Evolutionary conservation across 305 asterid genomes (phyloP), one percentile per base, ranked within the genome.

Genomic region (Solanum hybrid): DNA sequence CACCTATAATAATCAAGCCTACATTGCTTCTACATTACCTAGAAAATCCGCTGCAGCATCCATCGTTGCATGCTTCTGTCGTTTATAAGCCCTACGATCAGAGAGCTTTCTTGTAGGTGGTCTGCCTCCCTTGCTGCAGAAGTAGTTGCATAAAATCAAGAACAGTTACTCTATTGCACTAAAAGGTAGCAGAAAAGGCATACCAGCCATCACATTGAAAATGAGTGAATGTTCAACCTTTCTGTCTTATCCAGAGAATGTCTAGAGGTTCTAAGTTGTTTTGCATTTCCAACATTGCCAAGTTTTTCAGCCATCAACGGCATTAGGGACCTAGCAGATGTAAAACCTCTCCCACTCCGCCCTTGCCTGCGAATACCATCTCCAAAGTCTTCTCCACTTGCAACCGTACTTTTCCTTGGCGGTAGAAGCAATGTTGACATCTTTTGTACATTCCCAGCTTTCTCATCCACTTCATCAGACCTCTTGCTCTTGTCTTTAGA

Each of bases 311-410:
- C 95, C 68, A 95, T 88, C 90, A 93, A 90, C 88, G 98, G 96
- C 92, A 93, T 87, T 92, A 92, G 94, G 90, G 99, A 91, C 93
- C 98, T 95, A 80, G 95, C 93, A 70, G 98, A 95, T 82, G 94
- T 89, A 91, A 93, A 91, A 77, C 95, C 96, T 89, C 99, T 94
- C 68, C 96, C 96, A 81, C 96, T 95, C 93, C 99, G 94, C 90
- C 99, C 99, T 93, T 96, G 98, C 91, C 97, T 93, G 91, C 94
- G 95, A 89, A 97, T 93, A 87, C 97, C 97, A 93, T 95, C 99
- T 89, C 95, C 95, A 10, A 79, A 92, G 90, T 92, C 95, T 20
- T 94, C 95, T 90, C 94, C 96, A 87, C 90, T 90, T 38, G 75
- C 92, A 70, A 93, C 89, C 95, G 94, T 96, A 92, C 91, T 96